Percentiles rank a stretch among this genome's conserved stretches.
Evolutionary conservation across 1,139 yeast species (phyloP).

Genomic region (Saccharomyces pastorianus): DNA sequence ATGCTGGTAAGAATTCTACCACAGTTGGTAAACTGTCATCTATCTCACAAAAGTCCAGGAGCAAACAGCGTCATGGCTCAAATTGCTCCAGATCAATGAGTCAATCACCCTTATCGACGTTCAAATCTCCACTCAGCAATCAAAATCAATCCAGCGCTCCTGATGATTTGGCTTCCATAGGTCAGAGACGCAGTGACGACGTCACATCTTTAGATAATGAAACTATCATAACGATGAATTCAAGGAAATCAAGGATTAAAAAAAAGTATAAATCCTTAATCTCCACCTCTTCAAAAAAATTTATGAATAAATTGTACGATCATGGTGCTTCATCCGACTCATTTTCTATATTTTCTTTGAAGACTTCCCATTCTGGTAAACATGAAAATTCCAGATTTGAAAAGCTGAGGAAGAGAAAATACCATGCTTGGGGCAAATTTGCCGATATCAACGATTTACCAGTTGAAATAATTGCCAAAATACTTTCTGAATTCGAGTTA

Average conservation of each 20-base stretch:
- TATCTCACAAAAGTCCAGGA: neutral
- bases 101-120: neutral
- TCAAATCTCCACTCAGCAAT: neutral
- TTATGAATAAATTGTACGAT: constrained; percentile 18
- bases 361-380: constrained; percentile 18
- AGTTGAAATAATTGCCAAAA: constrained; percentile 23
- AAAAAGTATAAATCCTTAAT: constrained; percentile 22
- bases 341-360: constrained; percentile 20
- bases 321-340: constrained; percentile 16
- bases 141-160: neutral
- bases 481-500: constrained; percentile 13
- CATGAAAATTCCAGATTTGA: constrained; percentile 16
- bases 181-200: neutral
- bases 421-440: constrained; percentile 1
- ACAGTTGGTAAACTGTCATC: neutral
- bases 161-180: neutral
- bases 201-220: constrained; percentile 6
- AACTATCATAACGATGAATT: constrained; percentile 9
- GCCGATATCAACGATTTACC: constrained; percentile 24
- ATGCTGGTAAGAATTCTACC: constrained; percentile 1
- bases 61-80: neutral
- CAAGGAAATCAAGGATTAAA: constrained; percentile 17
- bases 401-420: constrained; percentile 14
- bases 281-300: constrained; percentile 21
- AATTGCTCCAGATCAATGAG: neutral